Conservation (phyloP, 352 stramenopile genomes). For the Phytophthora aleatoria region DNA sequence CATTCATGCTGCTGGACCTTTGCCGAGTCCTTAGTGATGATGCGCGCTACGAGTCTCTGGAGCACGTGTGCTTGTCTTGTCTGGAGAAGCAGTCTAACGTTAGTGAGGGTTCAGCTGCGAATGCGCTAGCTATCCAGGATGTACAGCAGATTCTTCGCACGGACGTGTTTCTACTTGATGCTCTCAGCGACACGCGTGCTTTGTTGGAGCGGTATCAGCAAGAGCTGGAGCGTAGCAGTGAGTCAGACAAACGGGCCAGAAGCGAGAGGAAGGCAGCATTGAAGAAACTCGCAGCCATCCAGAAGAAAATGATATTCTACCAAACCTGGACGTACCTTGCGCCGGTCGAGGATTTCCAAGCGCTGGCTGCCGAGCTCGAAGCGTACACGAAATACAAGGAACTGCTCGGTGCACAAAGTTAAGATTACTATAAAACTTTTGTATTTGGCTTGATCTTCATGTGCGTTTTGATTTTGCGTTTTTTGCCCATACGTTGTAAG, state of each 20-base stretch:
- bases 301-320: slow-evolving; percentile 71
- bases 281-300: slow-evolving; percentile 38
- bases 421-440: slow-evolving; percentile 32
- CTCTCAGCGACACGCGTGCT: slow-evolving; percentile 51
- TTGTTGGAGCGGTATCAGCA: slow-evolving; percentile 45
- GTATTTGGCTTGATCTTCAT: slow-evolving; percentile 35
- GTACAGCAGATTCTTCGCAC: slow-evolving; percentile 39
- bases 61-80: slow-evolving; percentile 51
- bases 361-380: slow-evolving; percentile 30
- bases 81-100: slow-evolving; percentile 29
- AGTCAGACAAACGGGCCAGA: slow-evolving; percentile 26
- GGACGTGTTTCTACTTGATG: slow-evolving; percentile 69
- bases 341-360: slow-evolving; percentile 26
- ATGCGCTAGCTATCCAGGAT: slow-evolving; percentile 50
- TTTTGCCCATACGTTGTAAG: slow-evolving; percentile 32
- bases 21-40: slow-evolving; percentile 56
- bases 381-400: slow-evolving; percentile 23
- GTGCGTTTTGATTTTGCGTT: slow-evolving; percentile 18
- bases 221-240: slow-evolving; percentile 24
- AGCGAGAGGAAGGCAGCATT: slow-evolving; percentile 29
- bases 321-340: slow-evolving; percentile 49
- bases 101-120: slow-evolving; percentile 16
- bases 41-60: slow-evolving; percentile 50
- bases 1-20: slow-evolving; percentile 48
- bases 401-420: slow-evolving; percentile 17